Evolutionary conservation across 148 eudicot genomes (phyloP), one percentile per base, ranked within the genome.

Genomic region (Diospyros kaki): DNA sequence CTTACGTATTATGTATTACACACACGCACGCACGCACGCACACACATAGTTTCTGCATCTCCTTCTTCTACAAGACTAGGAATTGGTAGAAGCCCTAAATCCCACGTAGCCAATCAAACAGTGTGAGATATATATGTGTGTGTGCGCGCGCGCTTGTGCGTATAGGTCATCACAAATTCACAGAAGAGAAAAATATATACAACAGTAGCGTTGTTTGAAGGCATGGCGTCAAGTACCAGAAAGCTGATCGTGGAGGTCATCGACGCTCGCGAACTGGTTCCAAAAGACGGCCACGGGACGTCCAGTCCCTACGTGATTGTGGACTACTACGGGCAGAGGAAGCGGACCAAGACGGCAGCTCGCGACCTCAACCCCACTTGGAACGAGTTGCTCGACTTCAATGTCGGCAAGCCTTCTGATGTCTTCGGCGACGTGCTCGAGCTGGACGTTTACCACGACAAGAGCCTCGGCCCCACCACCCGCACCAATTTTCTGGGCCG

Each of bases 211-310:
- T 39, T 38, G 8, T 3, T n/a, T 41, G 41, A 17, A 48, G 40
- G 6, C 42, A 92, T 91, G 94, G 86, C 84, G 3, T 67, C 71
- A 5, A 71, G 70, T 1, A 28, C 28, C 28, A 79, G 75, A 3
- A 94, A 94, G 64, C 86, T 94, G 8, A 69, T 92, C 46, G 97
- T 94, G 38, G 97, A 92, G 61, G 91, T 94, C 5, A 77, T 92
- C 17, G 98, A 94, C 17, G 98, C 98, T 7, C 84, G 84, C 1
- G 81, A 87, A 59, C 89, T 94, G 10, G 66, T 71, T 4, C 98
- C 98, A 1, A 94, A 86, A 79, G 98, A 94, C 77, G 98, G 98
- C 11, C 96, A 90, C 15, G 98, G 98, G 0, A 82, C 90, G 2
- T 89, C 91, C 6, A 94, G 98, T 48, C 97, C 98, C 0, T 94